Conservation (phyloP, 2,329 filamentous ascomycete genomes). For the Neoascochyta sp. region DNA sequence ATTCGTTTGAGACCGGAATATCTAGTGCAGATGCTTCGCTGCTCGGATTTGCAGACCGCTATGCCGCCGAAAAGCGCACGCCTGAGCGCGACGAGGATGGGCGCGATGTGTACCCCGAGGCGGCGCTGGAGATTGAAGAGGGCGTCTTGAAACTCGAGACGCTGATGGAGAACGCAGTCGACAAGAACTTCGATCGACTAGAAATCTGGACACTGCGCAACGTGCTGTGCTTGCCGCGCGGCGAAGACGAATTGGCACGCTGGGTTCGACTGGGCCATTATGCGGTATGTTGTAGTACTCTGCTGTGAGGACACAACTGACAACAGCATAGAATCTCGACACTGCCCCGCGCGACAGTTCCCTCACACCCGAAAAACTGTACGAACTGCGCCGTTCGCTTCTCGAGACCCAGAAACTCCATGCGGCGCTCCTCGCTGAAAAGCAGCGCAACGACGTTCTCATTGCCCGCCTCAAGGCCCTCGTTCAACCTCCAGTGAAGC, state of each 20-base stretch:
- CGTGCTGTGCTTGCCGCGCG: conserved; percentile 52
- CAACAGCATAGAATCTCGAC: conserved; percentile 21
- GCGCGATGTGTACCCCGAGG: conserved; percentile 46
- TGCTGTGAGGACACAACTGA: conserved; percentile 2
- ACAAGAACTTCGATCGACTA: conserved; percentile 51
- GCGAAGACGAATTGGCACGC: conserved; percentile 54
- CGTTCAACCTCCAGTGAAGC: conserved; percentile 34
- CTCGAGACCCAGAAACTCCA: conserved; percentile 77
- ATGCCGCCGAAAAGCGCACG: conserved; percentile 45
- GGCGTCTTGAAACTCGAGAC: conserved; percentile 56
- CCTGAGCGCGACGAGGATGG: conserved; percentile 43
- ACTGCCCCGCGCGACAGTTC: conserved; percentile 26
- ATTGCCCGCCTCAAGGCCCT: conserved; percentile 62
- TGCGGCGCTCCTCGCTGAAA: conserved; percentile 64
- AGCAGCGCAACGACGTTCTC: conserved; percentile 66
- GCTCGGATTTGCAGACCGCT: conserved; percentile 69
- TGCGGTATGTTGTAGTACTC: conserved; percentile 57
- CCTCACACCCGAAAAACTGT: conserved; percentile 63
- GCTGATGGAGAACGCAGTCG: conserved; percentile 48
- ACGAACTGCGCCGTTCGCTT: conserved; percentile 67
- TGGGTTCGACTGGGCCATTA: conserved; percentile 87
- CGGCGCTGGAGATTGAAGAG: conserved; percentile 74
- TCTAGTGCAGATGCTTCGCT: conserved; percentile 67
- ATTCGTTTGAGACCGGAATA: conserved; percentile 80
- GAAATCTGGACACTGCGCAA: conserved; percentile 85